Conservation (phyloP, 1,284 basidiomycete species). For the Apiotrichum sp. region DNA sequence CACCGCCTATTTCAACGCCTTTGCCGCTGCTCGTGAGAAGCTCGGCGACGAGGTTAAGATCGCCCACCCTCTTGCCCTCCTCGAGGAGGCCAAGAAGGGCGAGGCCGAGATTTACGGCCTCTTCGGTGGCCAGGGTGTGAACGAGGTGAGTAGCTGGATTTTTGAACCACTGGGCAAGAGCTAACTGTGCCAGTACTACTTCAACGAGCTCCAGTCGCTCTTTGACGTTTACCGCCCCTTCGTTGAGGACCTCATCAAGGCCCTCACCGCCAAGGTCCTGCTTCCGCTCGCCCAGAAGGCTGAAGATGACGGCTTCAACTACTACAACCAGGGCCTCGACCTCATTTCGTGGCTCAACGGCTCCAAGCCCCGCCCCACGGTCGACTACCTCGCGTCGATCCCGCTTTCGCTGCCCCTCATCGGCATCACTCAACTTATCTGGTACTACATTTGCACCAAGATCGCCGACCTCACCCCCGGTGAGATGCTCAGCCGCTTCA, state of each 20-base stretch:
- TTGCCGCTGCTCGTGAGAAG: constrained; percentile 63
- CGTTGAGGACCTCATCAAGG: constrained; percentile 63
- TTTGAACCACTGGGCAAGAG: neutral
- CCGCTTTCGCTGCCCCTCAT: constrained; percentile 93
- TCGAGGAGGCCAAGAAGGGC: constrained; percentile 62
- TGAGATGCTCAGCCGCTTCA: constrained; percentile 67
- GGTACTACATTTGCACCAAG: constrained; percentile 78
- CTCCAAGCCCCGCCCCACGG: constrained; percentile 61
- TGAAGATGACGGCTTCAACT: constrained; percentile 57
- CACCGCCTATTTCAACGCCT: constrained; percentile 71
- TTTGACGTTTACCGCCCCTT: constrained; percentile 88
- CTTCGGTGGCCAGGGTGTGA: constrained; percentile 97
- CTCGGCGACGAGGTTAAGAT: constrained; percentile 57
- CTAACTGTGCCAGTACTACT: constrained; percentile 61
- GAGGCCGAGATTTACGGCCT: constrained; percentile 82
- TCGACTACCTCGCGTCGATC: constrained; percentile 85
- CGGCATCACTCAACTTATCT: constrained; percentile 88
- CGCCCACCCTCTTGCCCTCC: constrained; percentile 65
- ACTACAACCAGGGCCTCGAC: constrained; percentile 77
- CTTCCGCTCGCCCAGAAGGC: constrained; percentile 60
- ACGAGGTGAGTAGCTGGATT: constrained; percentile 57
- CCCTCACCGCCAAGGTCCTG: constrained; percentile 63
- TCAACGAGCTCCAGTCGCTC: constrained; percentile 86
- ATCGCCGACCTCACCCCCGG: constrained; percentile 70
- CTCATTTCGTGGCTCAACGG: constrained; percentile 79